Conservation (phyloP, 2,329 filamentous ascomycete species). For the Pyrenophora teres region DNA sequence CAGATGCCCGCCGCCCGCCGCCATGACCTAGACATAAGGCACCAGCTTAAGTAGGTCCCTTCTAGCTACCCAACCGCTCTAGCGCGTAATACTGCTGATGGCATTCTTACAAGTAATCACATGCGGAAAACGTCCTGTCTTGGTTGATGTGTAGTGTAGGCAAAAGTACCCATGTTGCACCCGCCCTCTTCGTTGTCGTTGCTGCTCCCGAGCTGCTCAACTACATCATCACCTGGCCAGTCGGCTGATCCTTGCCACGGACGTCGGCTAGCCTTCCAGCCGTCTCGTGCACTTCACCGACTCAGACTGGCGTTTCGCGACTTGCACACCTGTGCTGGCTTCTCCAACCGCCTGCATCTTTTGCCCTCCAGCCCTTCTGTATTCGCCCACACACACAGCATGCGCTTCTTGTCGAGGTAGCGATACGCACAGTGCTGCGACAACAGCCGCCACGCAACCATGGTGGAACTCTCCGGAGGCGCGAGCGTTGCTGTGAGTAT, state of each 20-base stretch:
- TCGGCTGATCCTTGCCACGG: constrained; percentile 36
- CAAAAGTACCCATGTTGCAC: too few relatives aligned
- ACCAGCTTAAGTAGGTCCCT: too few relatives aligned
- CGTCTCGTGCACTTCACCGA: constrained; percentile 36
- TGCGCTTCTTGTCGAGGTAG: constrained; percentile 41
- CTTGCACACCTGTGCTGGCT: constrained; percentile 1
- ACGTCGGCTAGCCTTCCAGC: constrained; percentile 30
- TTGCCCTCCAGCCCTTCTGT: neutral
- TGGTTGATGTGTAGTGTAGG: too few relatives aligned
- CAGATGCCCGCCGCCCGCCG: constrained; percentile 10
- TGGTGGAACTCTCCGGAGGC: constrained; percentile 50
- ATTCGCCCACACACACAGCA: constrained; percentile 23
- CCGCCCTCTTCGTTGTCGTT: neutral
- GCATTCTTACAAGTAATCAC: neutral
- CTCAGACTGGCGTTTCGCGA: constrained; percentile 34
- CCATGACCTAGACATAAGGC: neutral
- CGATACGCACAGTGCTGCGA: constrained; percentile 27
- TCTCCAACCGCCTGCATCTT: neutral
- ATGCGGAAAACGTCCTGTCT: too few relatives aligned
- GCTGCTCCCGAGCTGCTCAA: constrained; percentile 14
- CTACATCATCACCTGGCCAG: constrained; percentile 30
- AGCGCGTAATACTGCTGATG: constrained; percentile 8
- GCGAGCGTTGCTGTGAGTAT: constrained; percentile 50
- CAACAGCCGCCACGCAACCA: constrained; percentile 26
- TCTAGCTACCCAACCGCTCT: too few relatives aligned